Conservation (phyloP, 176 grass and related monocot genomes). For the Musa acuminata region DNA sequence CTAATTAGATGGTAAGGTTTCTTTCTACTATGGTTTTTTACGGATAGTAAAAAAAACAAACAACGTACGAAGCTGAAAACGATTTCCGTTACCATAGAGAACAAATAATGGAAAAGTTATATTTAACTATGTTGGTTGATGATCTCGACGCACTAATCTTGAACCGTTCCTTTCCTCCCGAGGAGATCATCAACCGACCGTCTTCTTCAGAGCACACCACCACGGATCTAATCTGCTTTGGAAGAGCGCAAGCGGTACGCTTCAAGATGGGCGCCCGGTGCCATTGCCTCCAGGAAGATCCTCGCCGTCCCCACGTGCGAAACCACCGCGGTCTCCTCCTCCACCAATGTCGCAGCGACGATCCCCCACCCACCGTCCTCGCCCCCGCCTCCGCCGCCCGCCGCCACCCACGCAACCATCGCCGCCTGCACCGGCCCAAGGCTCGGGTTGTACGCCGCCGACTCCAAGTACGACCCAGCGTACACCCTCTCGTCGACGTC, state of each 20-base stretch:
- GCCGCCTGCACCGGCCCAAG: conserved; percentile 74
- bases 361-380: not conserved
- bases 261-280: conserved; percentile 44
- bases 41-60: no score
- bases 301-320: conserved; percentile 63
- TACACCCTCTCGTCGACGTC: conserved; percentile 54
- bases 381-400: conserved; percentile 19
- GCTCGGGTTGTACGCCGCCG: conserved; percentile 80
- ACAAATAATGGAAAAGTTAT: no score
- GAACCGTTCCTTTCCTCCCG: no score
- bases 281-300: conserved; percentile 58
- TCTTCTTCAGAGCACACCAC: not conserved
- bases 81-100: not conserved
- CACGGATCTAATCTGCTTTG: not conserved
- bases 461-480: conserved; percentile 56
- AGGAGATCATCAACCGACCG: not conserved
- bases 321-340: conserved; percentile 43
- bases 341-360: conserved; percentile 72
- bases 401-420: conserved; percentile 41
- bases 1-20: no score
- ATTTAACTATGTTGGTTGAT: no score
- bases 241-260: conserved; percentile 64
- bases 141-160: not conserved
- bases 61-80: no score
- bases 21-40: no score